Evolutionary conservation across 768 basidiomycete genomes (phyloP).

Genomic region (Amanita phalloides): DNA sequence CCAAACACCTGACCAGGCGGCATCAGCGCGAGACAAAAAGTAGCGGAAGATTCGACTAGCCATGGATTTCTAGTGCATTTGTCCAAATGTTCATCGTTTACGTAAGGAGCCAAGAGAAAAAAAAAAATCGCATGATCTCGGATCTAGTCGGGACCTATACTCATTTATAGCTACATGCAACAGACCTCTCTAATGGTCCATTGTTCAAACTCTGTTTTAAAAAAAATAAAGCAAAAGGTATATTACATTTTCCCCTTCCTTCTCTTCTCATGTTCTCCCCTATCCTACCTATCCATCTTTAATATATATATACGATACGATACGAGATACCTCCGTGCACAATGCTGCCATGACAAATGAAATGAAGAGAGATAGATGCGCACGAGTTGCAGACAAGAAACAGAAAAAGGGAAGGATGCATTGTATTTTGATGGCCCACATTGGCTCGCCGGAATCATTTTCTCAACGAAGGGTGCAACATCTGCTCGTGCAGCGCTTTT

Average conservation of each 20-base stretch:
- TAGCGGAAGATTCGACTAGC: too few species aligned
- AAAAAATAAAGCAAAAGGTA: neutral
- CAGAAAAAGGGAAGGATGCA: too few species aligned
- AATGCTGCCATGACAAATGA: neutral
- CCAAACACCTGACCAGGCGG: too few species aligned
- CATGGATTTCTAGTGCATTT: too few species aligned
- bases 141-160: too few species aligned
- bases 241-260: neutral
- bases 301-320: neutral
- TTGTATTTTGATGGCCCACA: too few species aligned
- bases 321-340: neutral
- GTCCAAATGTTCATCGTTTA: too few species aligned
- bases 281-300: neutral
- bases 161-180: too few species aligned
- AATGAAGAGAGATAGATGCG: neutral
- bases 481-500: slow-evolving; percentile 87
- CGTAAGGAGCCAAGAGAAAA: too few species aligned
- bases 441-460: neutral
- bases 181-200: neutral
- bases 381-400: neutral
- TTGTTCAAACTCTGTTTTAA: too few species aligned
- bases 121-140: too few species aligned
- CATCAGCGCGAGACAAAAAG: too few species aligned
- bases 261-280: neutral
- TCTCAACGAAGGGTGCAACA: slow-evolving; percentile 54